Base-by-base conservation (phyloP, 768 basidiomycete genomes). In the Boletus fagicola region DNA sequence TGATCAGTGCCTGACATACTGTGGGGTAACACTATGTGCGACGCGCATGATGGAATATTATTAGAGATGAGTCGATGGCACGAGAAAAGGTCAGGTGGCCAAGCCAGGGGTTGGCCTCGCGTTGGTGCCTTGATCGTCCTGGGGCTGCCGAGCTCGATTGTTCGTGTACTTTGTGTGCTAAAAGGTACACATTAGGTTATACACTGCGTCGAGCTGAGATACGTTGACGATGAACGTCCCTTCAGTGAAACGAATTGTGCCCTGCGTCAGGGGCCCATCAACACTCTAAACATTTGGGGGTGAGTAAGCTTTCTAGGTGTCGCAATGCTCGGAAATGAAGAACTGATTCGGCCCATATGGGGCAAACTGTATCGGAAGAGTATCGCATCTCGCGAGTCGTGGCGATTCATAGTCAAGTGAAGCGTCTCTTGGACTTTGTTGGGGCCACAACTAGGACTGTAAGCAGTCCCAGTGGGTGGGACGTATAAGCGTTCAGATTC, bases 41-140 rank as follows among this genome's bases (percentile, higher is more conserved):
- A n/a, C 3, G 4, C 13, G n/a, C 22, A 50, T 46, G 49, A 48
- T 20, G 35, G 12, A 47, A 38, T 22, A 49, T 43, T 20, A 40
- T 38, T n/a, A 4, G 4, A 20, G n/a, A n/a, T 43, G 15, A 31
- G 33, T 8, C 20, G n/a, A 62, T 26, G n/a, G 28, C n/a, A 15
- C 49, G 26, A 12, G 6, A 20, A 11, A 33, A 24, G 10, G 31
- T 16, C 31, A 47, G n/a, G n/a, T 43, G 13, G 44, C 22, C 30
- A 39, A 39, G 31, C 42, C 56, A 13, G 44, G 47, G 24, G 42
- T 28, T 33, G 13, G 11, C 16, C 1, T 47, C 11, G 5, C 5
- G 1, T 30, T 50, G 35, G 60, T 61, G 36, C 59, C 49, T 61
- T 31, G 45, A 40, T 60, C 43, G 11, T 39, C 60, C 48, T 46